Base-by-base conservation (phyloP, 1,284 basidiomycete genomes). In the Trichosporon coremiiforme region DNA sequence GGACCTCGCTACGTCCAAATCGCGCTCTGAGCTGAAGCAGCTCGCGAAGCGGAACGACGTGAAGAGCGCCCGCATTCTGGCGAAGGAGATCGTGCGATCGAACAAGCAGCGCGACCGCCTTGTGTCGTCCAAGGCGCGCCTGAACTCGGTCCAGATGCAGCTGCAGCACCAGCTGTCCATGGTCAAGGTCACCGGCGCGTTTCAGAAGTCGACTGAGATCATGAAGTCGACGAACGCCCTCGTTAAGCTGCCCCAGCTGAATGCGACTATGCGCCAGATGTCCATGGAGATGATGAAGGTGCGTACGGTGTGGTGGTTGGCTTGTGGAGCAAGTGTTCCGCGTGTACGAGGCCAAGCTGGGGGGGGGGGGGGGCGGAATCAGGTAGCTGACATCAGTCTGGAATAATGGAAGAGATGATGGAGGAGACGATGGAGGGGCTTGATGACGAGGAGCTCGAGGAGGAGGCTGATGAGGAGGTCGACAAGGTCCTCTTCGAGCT, bases 271-370 rank as follows among this genome's bases (percentile, higher is more conserved):
- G 97, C 89, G 94, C 35, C 92, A 98, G 79, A 96, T 99, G 94
- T 93, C 91, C 77, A 93, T 95, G 89, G 96, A 99, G 84, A 98
- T 99, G 95, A 98, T 93, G 75, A 98, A 98, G 88, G 94, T 92
- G 71, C 25, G 50, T 53, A 8, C 12, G n/a, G 12, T 5, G 82
- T 53, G n/a, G 60, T 25, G 25, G 25, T 25, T 25, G 25, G 1
- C 25, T 25, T 25, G 25, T 25, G 25, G 25, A 25, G 25, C 25
- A 25, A 25, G 25, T 25, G 25, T 25, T 25, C 25, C 25, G 25
- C 25, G 25, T 25, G 25, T 25, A 25, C 25, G 25, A 25, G 25
- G 25, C 13, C 29, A 35, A 35, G 33, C 33, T 35, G 9, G 33
- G 9, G 7, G 33, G 33, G 9, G 33, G 33, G 9, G 9, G 9